Base-by-base conservation (phyloP, 371 early-diverging fungal genomes). In the Mucor racemosus region DNA sequence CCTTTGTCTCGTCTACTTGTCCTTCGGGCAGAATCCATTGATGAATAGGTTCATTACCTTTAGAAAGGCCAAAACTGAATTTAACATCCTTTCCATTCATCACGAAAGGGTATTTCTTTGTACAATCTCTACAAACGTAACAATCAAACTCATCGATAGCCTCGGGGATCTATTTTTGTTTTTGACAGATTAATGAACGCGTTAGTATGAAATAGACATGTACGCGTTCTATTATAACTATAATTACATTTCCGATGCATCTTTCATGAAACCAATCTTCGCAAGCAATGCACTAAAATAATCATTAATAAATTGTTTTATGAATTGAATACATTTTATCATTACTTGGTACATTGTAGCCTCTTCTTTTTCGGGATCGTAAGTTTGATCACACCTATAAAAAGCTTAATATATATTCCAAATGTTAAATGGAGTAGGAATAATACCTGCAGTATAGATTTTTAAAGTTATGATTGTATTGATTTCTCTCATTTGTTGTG, bases 251-350 rank as follows among this genome's bases (percentile, higher is more conserved):
- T 38, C 90, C 89, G 65, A 96, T 92, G 71, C 96, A 96, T 0
- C 76, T 70, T 35, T 92, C 90, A 77, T 95, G 95, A 73, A 89
- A 92, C 95, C 92, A 93, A 71, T 93, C 95, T 69, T 93, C 90
- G 74, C 97, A 97, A 0, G 88, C 64, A 39, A 88, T 73, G 66
- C 97, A 97, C 82, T 95, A 67, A 9, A 56, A 34, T 58, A 8
- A 57, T 21, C 6, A 36, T 36, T 26, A 58, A 58, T 10, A n/a
- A 14, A 31, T 3, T 7, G 17, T 11, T 10, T n/a, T 3, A 19
- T 46, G 17, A 26, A 26, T 17, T 3, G 17, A 44, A 19, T 8
- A 10, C 19, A 19, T 5, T 4, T 13, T 13, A 5, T 10, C 10
- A 26, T 48, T 82, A 81, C 85, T 59, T 86, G 93, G 36, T 89